Conservation (phyloP, 345 rosid genomes). For the Rubroshorea leprosula region DNA sequence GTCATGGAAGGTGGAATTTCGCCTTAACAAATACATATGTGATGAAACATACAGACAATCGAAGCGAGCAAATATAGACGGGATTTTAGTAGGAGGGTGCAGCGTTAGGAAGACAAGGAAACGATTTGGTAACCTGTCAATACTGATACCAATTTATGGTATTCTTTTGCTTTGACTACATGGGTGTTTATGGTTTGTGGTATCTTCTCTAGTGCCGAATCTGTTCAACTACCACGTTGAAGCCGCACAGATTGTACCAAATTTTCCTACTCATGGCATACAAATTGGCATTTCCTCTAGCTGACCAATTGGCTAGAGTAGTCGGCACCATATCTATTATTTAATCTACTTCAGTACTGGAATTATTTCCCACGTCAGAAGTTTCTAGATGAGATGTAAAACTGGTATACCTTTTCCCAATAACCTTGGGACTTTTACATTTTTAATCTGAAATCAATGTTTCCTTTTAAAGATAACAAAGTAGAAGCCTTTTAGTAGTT, state of each 20-base stretch:
- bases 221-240: neutral
- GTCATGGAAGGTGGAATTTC: conserved; percentile 10
- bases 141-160: neutral
- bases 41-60: neutral
- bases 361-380: too few relatives aligned
- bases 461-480: too few relatives aligned
- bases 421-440: too few relatives aligned
- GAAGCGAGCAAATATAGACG: neutral
- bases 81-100: neutral
- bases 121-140: neutral
- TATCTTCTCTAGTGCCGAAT: neutral
- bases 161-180: neutral
- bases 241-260: neutral
- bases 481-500: too few relatives aligned
- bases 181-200: too few relatives aligned
- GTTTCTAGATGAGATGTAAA: too few relatives aligned
- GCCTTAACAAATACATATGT: neutral
- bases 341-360: too few relatives aligned
- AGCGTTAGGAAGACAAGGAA: neutral
- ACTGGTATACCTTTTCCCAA: too few relatives aligned
- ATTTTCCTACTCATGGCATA: neutral
- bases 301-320: too few relatives aligned
- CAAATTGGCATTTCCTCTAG: too few relatives aligned
- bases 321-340: too few relatives aligned
- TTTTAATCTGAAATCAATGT: too few relatives aligned